Percentiles rank a stretch among this genome's conserved stretches.
phyloP scores from a whole-genome alignment of 495 filamentous ascomycete genomes.

The Acidiella bohemica region DNA sequence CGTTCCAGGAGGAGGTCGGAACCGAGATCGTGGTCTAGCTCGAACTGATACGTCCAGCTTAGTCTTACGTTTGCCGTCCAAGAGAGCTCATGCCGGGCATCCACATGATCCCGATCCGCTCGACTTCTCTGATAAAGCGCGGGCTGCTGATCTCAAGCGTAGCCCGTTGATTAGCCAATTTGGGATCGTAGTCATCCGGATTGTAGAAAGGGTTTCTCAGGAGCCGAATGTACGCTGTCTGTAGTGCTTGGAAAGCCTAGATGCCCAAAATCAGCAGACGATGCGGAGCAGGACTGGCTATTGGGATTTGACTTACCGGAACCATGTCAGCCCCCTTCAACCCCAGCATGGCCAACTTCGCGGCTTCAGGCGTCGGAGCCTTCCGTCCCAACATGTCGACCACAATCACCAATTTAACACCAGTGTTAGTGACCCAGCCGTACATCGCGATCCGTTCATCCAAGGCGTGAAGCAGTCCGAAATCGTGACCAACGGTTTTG shows the following conservation, averaged over 20 bases:
- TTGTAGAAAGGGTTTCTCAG: constrained; percentile 92
- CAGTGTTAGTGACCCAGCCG: constrained; percentile 96
- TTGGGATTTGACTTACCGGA: constrained; percentile 36
- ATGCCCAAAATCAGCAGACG: no score
- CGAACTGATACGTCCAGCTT: no score
- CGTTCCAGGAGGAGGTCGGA: no score
- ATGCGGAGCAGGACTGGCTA: no score
- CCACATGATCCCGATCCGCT: constrained; percentile 66
- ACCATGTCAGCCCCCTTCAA: constrained; percentile 74
- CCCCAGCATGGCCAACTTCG: constrained; percentile 36
- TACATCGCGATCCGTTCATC: constrained; percentile 87
- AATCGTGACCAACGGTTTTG: constrained; percentile 63
- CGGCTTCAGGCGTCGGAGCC: constrained; percentile 23
- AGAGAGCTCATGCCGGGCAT: constrained; percentile 35
- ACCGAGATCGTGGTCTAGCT: no score
- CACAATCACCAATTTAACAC: constrained; percentile 72
- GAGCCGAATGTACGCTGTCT: constrained; percentile 77
- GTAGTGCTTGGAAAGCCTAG: constrained; percentile 81
- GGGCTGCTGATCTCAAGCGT: constrained; percentile 64
- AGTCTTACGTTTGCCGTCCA: no score
- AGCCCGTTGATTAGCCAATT: constrained; percentile 27
- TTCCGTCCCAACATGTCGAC: constrained; percentile 67
- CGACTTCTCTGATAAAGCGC: constrained; percentile 70
- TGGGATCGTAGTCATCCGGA: constrained; percentile 65
- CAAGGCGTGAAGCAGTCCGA: constrained; percentile 78